phyloP scores from a whole-genome alignment of 345 rosid genomes.

The Dipteronia dyeriana region DNA sequence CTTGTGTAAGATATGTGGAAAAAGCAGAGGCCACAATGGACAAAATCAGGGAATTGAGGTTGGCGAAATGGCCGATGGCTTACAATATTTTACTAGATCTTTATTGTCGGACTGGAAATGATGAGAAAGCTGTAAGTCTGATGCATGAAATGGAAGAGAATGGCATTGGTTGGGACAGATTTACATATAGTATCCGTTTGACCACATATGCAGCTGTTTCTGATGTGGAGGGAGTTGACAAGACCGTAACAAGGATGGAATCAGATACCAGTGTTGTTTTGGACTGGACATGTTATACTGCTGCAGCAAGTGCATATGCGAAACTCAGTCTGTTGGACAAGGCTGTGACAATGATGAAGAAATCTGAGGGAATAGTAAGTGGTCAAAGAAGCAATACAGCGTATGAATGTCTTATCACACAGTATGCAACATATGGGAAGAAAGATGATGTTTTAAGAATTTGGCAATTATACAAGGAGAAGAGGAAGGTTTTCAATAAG shows the following conservation, averaged over 20 bases:
- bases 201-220: slow-evolving; percentile 33
- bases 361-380: slow-evolving; percentile 29
- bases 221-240: slow-evolving; percentile 31
- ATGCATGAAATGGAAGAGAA: slow-evolving; percentile 36
- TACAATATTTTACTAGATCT: slow-evolving; percentile 35
- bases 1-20: slow-evolving; percentile 26
- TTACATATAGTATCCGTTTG: slow-evolving; percentile 21
- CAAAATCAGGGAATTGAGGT: slow-evolving; percentile 38
- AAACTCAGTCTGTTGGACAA: slow-evolving; percentile 30
- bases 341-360: slow-evolving; percentile 35
- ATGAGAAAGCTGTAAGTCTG: slow-evolving; percentile 28
- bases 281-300: slow-evolving; percentile 23
- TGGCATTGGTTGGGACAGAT: slow-evolving; percentile 22
- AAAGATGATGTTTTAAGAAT: slow-evolving; percentile 44
- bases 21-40: slow-evolving; percentile 44
- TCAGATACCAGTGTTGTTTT: slow-evolving; percentile 21
- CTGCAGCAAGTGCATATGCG: slow-evolving; percentile 27
- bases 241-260: slow-evolving; percentile 30
- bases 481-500: slow-evolving; percentile 14
- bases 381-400: neutral
- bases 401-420: slow-evolving; percentile 29
- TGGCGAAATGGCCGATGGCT: neutral
- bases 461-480: slow-evolving; percentile 40
- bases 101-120: slow-evolving; percentile 28
- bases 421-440: slow-evolving; percentile 35